Conservation (phyloP, 257 asterid species). For the Scutellaria barbata region DNA sequence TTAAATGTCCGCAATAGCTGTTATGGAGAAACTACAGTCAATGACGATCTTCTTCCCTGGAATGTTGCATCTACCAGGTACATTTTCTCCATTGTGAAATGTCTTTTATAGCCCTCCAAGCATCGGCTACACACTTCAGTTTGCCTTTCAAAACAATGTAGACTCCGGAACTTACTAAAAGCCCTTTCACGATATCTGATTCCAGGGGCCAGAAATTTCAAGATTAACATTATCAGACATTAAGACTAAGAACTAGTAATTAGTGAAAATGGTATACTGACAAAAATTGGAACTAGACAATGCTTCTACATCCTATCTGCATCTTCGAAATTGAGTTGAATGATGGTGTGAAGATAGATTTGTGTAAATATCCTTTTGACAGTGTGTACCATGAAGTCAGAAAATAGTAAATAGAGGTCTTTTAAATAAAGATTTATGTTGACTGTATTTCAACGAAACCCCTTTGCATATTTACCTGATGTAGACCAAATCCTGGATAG, state of each 20-base stretch:
- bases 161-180: neutral
- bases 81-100: neutral
- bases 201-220: conserved; percentile 4
- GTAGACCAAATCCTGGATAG: conserved; percentile 2
- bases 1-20: no score
- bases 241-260: neutral
- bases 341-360: no score
- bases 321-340: no score
- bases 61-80: neutral
- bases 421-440: no score
- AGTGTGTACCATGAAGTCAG: no score
- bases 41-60: no score
- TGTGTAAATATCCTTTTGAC: no score
- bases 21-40: no score
- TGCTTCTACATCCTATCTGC: neutral
- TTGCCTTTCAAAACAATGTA: neutral
- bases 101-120: neutral
- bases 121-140: neutral
- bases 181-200: neutral
- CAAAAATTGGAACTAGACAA: neutral
- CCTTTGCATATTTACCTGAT: conserved; percentile 5
- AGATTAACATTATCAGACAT: no score
- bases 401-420: no score
- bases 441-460: no score
- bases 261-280: neutral